A percentile compares a stretch with the other conserved stretches of the same genome.
Conservation (phyloP, 805 yeast genomes). For the Saturnispora dispora region DNA sequence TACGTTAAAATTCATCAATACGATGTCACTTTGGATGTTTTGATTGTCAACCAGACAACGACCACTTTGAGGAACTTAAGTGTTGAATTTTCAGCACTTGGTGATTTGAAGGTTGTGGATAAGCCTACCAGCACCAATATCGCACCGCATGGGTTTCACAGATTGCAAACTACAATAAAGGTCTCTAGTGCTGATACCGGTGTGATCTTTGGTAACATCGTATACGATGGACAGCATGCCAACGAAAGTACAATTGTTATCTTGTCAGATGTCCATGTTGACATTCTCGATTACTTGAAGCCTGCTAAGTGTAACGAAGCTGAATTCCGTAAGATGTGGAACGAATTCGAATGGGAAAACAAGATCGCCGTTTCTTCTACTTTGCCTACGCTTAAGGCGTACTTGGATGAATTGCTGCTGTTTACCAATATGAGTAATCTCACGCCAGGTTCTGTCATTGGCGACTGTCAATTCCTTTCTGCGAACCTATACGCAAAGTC, state of each 20-base stretch:
- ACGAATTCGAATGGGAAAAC: constrained; percentile 99
- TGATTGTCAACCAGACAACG: constrained; percentile 89
- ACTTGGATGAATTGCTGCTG: constrained; percentile 62
- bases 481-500: constrained; percentile 91
- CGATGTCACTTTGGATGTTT: constrained; percentile 88
- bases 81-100: constrained; percentile 92
- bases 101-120: constrained; percentile 91
- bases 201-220: constrained; percentile 93
- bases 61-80: constrained; percentile 83
- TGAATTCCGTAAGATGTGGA: constrained; percentile 96
- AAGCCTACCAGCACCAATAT: constrained; percentile 82
- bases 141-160: constrained; percentile 97
- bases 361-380: constrained; percentile 81
- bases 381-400: constrained; percentile 59
- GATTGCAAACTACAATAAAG: constrained; percentile 78
- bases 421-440: constrained; percentile 92
- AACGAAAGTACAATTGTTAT: constrained; percentile 84
- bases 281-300: constrained; percentile 93
- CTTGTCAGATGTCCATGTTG: constrained; percentile 88
- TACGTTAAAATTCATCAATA: constrained; percentile 93
- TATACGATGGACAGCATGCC: constrained; percentile 93
- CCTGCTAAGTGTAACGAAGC: constrained; percentile 88
- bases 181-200: constrained; percentile 98
- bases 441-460: constrained; percentile 86
- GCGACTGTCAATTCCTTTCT: constrained; percentile 84